Evolutionary conservation across 257 asterid species (phyloP).

Genomic region (Echium plantagineum): DNA sequence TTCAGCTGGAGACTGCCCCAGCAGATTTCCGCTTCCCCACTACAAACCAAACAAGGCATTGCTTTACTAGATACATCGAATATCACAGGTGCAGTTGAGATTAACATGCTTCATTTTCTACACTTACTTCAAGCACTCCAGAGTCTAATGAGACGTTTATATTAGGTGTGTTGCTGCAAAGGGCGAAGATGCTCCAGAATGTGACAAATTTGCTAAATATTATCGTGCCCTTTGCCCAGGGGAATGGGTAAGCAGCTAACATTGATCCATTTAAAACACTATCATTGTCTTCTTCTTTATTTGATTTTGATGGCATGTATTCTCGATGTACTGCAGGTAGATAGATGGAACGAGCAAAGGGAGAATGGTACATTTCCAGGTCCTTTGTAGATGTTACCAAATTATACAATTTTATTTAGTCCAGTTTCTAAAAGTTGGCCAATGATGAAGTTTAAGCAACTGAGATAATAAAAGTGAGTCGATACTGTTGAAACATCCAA

Average conservation of each 20-base stretch:
- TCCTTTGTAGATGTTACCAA: not conserved
- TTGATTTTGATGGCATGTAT: not conserved
- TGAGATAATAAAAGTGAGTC: not conserved
- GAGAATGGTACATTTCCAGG: not conserved
- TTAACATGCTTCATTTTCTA: not conserved
- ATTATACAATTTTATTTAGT: too few species aligned
- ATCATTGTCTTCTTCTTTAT: too few species aligned
- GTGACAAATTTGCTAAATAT: not conserved
- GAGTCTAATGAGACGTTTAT: not conserved
- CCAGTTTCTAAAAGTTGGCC: not conserved
- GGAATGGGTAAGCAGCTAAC: not conserved
- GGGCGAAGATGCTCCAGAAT: not conserved
- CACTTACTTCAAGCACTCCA: not conserved
- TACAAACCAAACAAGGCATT: conserved; percentile 90
- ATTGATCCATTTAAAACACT: not conserved
- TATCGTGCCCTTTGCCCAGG: conserved; percentile 1
- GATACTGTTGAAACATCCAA: too few species aligned
- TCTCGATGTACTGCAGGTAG: not conserved
- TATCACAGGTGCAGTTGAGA: conserved; percentile 59
- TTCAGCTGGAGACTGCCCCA: conserved; percentile 91
- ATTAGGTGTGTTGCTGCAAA: not conserved
- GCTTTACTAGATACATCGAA: conserved; percentile 90
- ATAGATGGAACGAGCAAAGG: not conserved
- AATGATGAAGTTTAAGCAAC: not conserved
- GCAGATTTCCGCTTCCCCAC: conserved; percentile 98